Base-by-base conservation (phyloP, 2,329 filamentous ascomycete genomes). In the Talaromyces sp. region DNA sequence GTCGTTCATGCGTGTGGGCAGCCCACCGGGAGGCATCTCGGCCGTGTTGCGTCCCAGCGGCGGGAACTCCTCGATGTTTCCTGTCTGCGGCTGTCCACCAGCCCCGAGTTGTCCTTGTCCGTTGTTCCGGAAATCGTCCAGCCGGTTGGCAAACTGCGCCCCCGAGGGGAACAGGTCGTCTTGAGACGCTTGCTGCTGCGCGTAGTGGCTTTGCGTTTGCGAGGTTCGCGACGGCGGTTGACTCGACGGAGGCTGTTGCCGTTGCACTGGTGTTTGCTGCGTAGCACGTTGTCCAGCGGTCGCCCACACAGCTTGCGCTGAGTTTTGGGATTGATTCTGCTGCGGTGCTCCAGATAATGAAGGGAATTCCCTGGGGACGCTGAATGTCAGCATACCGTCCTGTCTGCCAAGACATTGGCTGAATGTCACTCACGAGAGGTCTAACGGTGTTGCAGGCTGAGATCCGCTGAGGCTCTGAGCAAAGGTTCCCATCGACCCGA, bases 11-110 rank as follows among this genome's bases (percentile, higher is more conserved):
- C 60, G 60, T 28, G 56, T n/a, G 19, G 44, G 53, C n/a, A 62
- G 58, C 36, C 56, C 57, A 13, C 60, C 60, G 7, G 60, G 60
- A 10, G 60, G 60, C 28, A 59, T 42, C 19, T 59, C 60, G 13
- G 56, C 42, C 22, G 76, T 72, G 59, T 81, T 81, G 55, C 82
- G 80, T 58, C 83, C 81, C 55, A 87, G 72, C n/a, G 85, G 83
- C 62, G 84, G 84, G 62, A 86, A 87, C 59, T 86, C 84, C 17
- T 86, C 84, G 55, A 84, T 83, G 66, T 81, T 84, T 65, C 81
- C 80, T 28, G 83, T 79, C 65, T 84, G 82, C 49, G 82, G 81
- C 64, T 85, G 83, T 44, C 73, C 74, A 47, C 76, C 75, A 25
- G 77, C 77, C 82, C 57, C 81, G 80, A 59, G 81, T 80, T 42